Evolutionary conservation across 441 rosid species (phyloP).

Genomic region (Erodium moschatum): DNA sequence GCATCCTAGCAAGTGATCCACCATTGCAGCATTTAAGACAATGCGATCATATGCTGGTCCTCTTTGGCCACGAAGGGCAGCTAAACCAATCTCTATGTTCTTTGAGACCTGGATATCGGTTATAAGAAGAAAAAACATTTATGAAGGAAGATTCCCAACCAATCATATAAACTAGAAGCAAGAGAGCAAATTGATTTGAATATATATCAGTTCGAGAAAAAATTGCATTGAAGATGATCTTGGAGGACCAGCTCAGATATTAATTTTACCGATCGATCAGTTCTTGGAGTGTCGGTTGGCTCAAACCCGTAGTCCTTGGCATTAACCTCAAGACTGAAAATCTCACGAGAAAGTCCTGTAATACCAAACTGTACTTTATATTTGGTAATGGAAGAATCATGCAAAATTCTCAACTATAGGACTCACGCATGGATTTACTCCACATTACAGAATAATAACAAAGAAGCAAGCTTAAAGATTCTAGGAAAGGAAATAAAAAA

Average conservation of each 20-base stretch:
- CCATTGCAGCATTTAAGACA: slow-evolving; percentile 76
- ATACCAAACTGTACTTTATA: slow-evolving; percentile 19
- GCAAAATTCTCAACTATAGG: not conserved
- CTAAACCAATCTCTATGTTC: slow-evolving; percentile 80
- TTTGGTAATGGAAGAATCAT: slow-evolving; percentile 6
- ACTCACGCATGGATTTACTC: too few relatives aligned
- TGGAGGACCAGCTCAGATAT: not conserved
- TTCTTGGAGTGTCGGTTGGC: slow-evolving; percentile 80
- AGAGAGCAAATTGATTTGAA: not conserved
- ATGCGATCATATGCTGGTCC: slow-evolving; percentile 87
- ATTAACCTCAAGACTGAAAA: slow-evolving; percentile 72
- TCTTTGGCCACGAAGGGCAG: slow-evolving; percentile 65
- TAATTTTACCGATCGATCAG: slow-evolving; percentile 74
- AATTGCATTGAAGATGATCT: not conserved
- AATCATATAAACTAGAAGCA: not conserved
- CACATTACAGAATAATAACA: too few relatives aligned
- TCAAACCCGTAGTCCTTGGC: slow-evolving; percentile 78
- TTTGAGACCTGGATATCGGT: slow-evolving; percentile 46
- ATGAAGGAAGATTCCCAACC: not conserved
- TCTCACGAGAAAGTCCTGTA: slow-evolving; percentile 68
- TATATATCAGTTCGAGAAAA: slow-evolving; percentile 2
- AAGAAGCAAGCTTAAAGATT: too few relatives aligned
- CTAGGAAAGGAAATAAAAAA: not conserved
- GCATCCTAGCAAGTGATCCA: slow-evolving; percentile 80
- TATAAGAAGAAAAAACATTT: not conserved